Percentiles rank a stretch among this genome's conserved stretches.
phyloP scores from a whole-genome alignment of 352 stramenopile genomes.

The Phytophthora podocarpi region DNA sequence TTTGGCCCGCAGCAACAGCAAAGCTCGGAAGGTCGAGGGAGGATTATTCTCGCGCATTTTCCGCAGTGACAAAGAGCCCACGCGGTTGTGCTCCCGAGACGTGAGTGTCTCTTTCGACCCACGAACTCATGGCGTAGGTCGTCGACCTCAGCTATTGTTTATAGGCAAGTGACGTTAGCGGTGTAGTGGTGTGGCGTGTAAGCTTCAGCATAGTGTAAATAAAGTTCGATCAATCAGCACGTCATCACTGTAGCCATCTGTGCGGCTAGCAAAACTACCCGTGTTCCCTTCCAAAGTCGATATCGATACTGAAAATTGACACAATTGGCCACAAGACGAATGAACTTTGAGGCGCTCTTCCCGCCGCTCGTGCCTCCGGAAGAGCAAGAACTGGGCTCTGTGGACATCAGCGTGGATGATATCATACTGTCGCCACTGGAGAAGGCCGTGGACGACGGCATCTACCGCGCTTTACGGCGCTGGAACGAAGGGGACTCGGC shows the following conservation, averaged over 20 bases:
- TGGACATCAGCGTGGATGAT: slow-evolving; percentile 65
- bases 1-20: slow-evolving; percentile 13
- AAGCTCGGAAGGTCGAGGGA: slow-evolving; percentile 22
- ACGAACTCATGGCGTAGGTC: slow-evolving; percentile 22
- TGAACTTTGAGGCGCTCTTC: slow-evolving; percentile 61
- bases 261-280: slow-evolving; percentile 9
- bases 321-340: slow-evolving; percentile 16
- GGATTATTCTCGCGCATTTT: slow-evolving; percentile 31
- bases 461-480: slow-evolving; percentile 60
- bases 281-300: slow-evolving; percentile 6
- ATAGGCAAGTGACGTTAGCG: background rate
- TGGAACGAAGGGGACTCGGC: slow-evolving; percentile 70
- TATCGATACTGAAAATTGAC: background rate
- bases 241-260: slow-evolving; percentile 6
- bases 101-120: slow-evolving; percentile 29
- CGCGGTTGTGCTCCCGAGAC: slow-evolving; percentile 23
- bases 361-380: slow-evolving; percentile 44
- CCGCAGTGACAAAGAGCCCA: slow-evolving; percentile 23
- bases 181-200: background rate
- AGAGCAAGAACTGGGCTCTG: slow-evolving; percentile 14
- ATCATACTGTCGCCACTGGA: slow-evolving; percentile 57
- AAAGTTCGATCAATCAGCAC: too few species aligned
- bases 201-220: too few species aligned
- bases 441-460: slow-evolving; percentile 53
- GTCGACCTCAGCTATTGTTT: background rate